Evolutionary conservation across 441 rosid genomes (phyloP).

Genomic region (Capsella rubella): DNA sequence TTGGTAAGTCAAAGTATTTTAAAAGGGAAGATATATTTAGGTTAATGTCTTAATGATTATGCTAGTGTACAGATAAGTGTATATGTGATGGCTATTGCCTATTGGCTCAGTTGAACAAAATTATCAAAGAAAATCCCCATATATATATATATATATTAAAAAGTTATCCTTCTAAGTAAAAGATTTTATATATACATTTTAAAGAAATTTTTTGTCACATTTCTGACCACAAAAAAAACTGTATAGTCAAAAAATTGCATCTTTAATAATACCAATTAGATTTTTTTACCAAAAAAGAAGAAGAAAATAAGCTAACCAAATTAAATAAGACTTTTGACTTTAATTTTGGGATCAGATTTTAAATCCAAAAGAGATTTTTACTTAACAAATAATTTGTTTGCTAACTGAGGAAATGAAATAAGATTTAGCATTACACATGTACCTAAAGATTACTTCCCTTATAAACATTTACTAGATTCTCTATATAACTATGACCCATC

Average conservation of each 20-base stretch:
- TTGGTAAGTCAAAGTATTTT: too few relatives aligned
- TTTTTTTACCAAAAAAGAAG: conserved; percentile 6
- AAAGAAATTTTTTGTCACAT: background rate
- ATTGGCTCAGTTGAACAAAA: background rate
- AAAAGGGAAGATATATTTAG: too few relatives aligned
- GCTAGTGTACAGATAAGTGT: too few relatives aligned
- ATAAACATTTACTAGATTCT: background rate
- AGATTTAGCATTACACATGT: background rate
- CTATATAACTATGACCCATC: background rate
- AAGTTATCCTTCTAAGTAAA: background rate
- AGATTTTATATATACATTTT: background rate
- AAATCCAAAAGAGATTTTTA: background rate
- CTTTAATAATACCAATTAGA: background rate
- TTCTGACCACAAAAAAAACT: conserved; percentile 7
- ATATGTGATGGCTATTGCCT: too few relatives aligned
- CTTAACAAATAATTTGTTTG: background rate
- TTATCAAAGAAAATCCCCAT: background rate
- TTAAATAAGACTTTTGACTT: background rate
- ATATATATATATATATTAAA: background rate
- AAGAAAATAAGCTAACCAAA: background rate
- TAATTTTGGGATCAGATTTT: background rate
- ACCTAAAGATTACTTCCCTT: too few relatives aligned
- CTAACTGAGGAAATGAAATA: background rate
- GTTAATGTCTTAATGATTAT: too few relatives aligned
- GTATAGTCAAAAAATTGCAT: background rate